Conservation (phyloP, 2,329 filamentous ascomycete species). For the Penicillium hesseltinei region DNA sequence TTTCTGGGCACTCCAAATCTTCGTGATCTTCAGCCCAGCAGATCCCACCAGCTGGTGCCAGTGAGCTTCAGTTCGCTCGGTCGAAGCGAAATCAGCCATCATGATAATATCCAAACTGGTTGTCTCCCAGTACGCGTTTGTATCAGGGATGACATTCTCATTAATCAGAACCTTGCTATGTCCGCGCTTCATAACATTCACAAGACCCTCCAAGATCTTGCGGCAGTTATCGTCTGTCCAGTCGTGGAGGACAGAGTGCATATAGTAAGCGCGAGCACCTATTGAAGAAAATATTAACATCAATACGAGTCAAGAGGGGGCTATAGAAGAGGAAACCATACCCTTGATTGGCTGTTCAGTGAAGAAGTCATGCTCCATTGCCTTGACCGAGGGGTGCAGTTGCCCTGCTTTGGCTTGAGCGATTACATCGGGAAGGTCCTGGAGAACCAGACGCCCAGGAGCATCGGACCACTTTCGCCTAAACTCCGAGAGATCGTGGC, state of each 20-base stretch:
- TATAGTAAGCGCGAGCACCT: conserved; percentile 37
- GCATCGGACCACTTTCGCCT: conserved; percentile 36
- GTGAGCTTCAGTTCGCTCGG: conserved; percentile 42
- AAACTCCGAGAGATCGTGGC: conserved; percentile 45
- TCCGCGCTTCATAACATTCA: conserved; percentile 36
- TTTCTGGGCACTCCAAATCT: conserved; percentile 29
- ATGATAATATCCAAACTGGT: conserved; percentile 44
- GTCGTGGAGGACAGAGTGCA: conserved; percentile 36
- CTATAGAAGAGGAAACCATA: conserved; percentile 7
- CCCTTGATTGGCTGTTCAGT: conserved; percentile 49
- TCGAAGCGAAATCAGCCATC: conserved; percentile 40
- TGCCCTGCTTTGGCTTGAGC: conserved; percentile 20
- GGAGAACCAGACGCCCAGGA: conserved; percentile 48
- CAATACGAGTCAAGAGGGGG: not conserved
- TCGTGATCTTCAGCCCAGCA: conserved; percentile 38
- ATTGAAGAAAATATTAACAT: not conserved
- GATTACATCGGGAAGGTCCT: conserved; percentile 48
- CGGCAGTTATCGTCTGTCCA: conserved; percentile 31
- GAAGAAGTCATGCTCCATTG: conserved; percentile 49
- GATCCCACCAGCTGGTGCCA: conserved; percentile 37
- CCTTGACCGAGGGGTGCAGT: conserved; percentile 21
- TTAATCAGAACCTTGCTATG: conserved; percentile 48
- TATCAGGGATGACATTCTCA: conserved; percentile 44
- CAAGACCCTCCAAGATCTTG: conserved; percentile 27
- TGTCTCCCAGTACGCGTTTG: conserved; percentile 32